Base-by-base conservation (phyloP, 2,329 filamentous ascomycete species). In the Ceratocystis albifundus region DNA sequence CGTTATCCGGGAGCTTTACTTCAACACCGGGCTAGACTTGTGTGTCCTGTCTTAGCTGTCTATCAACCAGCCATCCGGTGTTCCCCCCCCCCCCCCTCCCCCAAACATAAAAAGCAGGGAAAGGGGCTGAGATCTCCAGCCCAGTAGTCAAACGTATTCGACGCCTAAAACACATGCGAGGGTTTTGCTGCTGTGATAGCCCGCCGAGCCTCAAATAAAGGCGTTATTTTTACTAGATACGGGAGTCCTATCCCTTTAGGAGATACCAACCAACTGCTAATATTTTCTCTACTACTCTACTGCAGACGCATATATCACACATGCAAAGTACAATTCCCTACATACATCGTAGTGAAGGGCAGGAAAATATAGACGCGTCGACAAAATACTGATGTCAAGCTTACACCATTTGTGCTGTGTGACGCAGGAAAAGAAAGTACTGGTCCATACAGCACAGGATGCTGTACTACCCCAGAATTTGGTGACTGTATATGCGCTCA, bases 91-190 rank as follows among this genome's bases (percentile, higher is more conserved):
- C n/a, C n/a, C n/a, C n/a, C n/a, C n/a, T n/a, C n/a, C n/a, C n/a
- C n/a, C n/a, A n/a, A 36, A 36, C 36, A 1, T 10, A 59, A 59
- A 59, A 59, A 59, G 7, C 15, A 36, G 28, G 53, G 22, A 12
- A 22, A 30, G 53, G 28, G 53, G 7, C 53, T 8, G 32, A n/a
- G 28, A 32, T 17, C 28, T 20, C 32, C 32, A 12, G 25, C 20
- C 15, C 20, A 57, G 1, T 12, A 32, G 17, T 53, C 20, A 53
- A 53, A 10, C 20, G 20, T 25, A 25, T 3, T 25, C 20, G 15
- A 53, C 32, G 32, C 28, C 55, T 59, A 17, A 59, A 30, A 59
- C 55, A 32, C 55, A 32, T 32, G 55, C 55, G 55, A 59, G 55
- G 15, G n/a, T 36, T 59, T 17, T 59, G 8, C 55, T 59, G 15